phyloP scores from a whole-genome alignment of 1,284 basidiomycete genomes.

The Malassezia sympodialis region DNA sequence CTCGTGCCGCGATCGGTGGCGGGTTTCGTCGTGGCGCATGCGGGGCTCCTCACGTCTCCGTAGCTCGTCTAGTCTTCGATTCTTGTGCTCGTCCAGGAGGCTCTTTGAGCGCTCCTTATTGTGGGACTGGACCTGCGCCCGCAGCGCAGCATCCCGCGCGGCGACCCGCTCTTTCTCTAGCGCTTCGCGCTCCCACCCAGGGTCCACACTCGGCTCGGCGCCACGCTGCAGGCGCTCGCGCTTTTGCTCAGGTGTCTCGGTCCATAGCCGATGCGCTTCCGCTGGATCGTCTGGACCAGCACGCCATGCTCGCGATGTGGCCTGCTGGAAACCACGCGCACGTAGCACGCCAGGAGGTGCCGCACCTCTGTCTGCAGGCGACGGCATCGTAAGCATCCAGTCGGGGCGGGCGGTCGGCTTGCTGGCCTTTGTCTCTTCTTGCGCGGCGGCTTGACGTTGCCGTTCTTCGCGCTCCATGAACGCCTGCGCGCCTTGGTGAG shows the following conservation, averaged over 20 bases:
- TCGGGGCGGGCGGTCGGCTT: constrained; percentile 3
- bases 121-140: neutral
- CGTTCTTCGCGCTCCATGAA: constrained; percentile 11
- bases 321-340: constrained; percentile 34
- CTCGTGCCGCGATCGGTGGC: neutral
- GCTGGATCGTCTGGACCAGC: constrained; percentile 16
- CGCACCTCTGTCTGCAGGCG: neutral
- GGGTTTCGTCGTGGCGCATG: neutral
- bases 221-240: constrained; percentile 23
- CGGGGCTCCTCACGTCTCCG: neutral
- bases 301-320: constrained; percentile 20
- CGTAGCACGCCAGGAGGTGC: constrained; percentile 23
- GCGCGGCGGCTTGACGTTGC: neutral
- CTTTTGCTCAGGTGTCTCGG: constrained; percentile 31
- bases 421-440: neutral
- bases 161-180: constrained; percentile 1
- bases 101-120: neutral
- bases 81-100: constrained; percentile 11
- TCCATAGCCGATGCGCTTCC: constrained; percentile 29
- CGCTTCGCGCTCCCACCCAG: neutral
- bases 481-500: neutral
- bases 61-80: neutral
- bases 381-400: constrained; percentile 18
- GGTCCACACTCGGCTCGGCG: neutral
- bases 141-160: constrained; percentile 10